Conservation (phyloP, 164 flowering plant species). For the Protea cynaroides region DNA sequence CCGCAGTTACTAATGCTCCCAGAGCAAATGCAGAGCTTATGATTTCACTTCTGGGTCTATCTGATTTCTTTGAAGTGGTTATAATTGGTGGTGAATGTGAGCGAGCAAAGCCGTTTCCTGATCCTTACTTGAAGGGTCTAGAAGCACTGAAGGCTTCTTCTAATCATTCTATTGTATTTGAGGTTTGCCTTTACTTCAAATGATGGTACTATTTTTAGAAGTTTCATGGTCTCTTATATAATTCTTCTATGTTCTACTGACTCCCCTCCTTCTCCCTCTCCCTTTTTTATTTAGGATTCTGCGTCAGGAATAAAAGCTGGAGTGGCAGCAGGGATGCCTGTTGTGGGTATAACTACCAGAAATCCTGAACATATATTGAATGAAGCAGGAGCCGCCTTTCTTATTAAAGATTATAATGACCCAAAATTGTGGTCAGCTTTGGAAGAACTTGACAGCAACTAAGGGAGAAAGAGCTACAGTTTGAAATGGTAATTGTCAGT, state of each 20-base stretch:
- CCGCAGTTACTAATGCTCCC: slow-evolving; percentile 97
- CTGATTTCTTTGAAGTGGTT: slow-evolving; percentile 59
- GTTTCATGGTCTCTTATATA: not conserved
- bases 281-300: slow-evolving; percentile 59
- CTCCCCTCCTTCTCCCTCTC: not conserved
- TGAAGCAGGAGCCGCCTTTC: slow-evolving; percentile 76
- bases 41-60: slow-evolving; percentile 58
- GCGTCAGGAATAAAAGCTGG: slow-evolving; percentile 88
- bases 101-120: slow-evolving; percentile 87
- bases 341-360: slow-evolving; percentile 73
- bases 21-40: slow-evolving; percentile 76
- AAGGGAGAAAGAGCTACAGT: not conserved
- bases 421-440: slow-evolving; percentile 79
- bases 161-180: slow-evolving; percentile 69
- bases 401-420: slow-evolving; percentile 71
- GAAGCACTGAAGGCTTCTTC: slow-evolving; percentile 59
- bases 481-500: not conserved
- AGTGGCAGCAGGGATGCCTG: slow-evolving; percentile 94
- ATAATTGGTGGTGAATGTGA: slow-evolving; percentile 74
- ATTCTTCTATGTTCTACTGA: too few species aligned
- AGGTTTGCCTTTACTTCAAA: slow-evolving; percentile 37
- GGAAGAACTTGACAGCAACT: slow-evolving; percentile 52
- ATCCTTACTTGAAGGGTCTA: slow-evolving; percentile 83
- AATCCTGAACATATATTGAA: slow-evolving; percentile 62
- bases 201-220: not conserved